Evolutionary conservation across 306 rosid species (phyloP).

Genomic region (Prunus mongolica): DNA sequence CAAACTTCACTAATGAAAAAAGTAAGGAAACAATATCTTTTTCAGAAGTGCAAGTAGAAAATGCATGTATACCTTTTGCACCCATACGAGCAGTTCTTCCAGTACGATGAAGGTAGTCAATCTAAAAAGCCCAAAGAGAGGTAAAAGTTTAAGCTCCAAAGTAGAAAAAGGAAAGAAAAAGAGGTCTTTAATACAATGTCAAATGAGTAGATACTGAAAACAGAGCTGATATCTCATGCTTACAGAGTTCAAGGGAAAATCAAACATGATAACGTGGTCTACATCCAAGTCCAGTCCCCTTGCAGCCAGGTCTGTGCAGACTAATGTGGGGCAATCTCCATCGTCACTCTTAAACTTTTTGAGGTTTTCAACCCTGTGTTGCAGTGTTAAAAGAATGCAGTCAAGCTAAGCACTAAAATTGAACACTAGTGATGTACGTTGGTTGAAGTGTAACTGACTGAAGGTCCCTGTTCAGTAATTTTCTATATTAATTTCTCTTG

Average conservation of each 20-base stretch:
- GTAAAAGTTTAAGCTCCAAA: not conserved
- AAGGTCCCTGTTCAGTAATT: not conserved
- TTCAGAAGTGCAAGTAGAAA: not conserved
- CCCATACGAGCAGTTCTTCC: slow-evolving; percentile 99
- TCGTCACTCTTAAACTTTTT: slow-evolving; percentile 75
- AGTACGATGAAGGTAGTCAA: slow-evolving; percentile 94
- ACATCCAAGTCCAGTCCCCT: slow-evolving; percentile 96
- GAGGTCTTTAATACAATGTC: not conserved
- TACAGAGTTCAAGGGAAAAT: slow-evolving; percentile 85
- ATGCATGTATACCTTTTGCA: slow-evolving; percentile 62
- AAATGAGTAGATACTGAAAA: not conserved
- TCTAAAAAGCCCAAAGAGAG: slow-evolving; percentile 39
- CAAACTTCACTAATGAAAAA: not conserved
- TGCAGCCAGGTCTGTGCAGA: slow-evolving; percentile 97
- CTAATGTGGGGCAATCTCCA: slow-evolving; percentile 91
- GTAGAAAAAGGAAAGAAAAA: not conserved
- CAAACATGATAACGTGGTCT: slow-evolving; percentile 97
- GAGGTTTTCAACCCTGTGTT: slow-evolving; percentile 88
- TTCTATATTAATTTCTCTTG: not conserved
- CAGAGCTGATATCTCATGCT: slow-evolving; percentile 26
- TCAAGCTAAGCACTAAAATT: slow-evolving; percentile 12
- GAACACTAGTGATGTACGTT: not conserved
- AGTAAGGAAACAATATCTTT: not conserved
- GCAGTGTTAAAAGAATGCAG: slow-evolving; percentile 12
- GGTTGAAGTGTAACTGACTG: not conserved